phyloP scores from a whole-genome alignment of 2,329 filamentous ascomycete genomes.

The Plectosphaerella sp. region DNA sequence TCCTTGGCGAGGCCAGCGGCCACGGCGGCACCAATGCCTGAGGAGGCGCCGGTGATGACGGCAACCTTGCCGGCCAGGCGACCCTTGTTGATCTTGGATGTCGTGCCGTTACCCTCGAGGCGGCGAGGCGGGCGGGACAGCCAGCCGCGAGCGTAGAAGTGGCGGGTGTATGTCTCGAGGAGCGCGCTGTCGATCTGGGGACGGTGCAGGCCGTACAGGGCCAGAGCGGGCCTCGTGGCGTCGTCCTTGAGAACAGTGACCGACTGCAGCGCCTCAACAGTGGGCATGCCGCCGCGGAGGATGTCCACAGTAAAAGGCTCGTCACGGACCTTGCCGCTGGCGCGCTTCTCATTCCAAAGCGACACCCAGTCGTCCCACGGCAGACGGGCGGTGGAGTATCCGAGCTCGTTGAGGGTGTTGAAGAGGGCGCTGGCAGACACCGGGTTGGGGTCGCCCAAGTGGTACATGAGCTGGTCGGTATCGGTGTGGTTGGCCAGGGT shows the following conservation, averaged over 20 bases:
- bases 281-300: slow-evolving; percentile 76
- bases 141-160: slow-evolving; percentile 80
- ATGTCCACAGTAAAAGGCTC: slow-evolving; percentile 75
- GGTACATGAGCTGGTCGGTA: slow-evolving; percentile 62
- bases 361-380: slow-evolving; percentile 70
- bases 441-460: slow-evolving; percentile 69
- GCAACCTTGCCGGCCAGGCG: slow-evolving; percentile 54
- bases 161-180: slow-evolving; percentile 73
- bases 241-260: slow-evolving; percentile 72
- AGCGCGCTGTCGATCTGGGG: slow-evolving; percentile 66
- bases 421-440: slow-evolving; percentile 65
- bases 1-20: slow-evolving; percentile 51
- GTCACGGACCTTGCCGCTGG: slow-evolving; percentile 53
- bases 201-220: slow-evolving; percentile 49
- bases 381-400: slow-evolving; percentile 64
- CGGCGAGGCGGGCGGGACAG: slow-evolving; percentile 57
- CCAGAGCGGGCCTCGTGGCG: slow-evolving; percentile 57
- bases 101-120: slow-evolving; percentile 22
- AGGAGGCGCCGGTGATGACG: slow-evolving; percentile 30
- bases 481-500: slow-evolving; percentile 62
- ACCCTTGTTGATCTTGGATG: slow-evolving; percentile 34
- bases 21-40: slow-evolving; percentile 56
- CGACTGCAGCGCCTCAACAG: slow-evolving; percentile 63
- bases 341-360: slow-evolving; percentile 68
- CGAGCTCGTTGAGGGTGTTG: slow-evolving; percentile 57